These are phyloP conservation scores for Volvariella volvacea DNA, from an alignment of 1,284 basidiomycete genomes.

Conservation along the genomic window DNA sequence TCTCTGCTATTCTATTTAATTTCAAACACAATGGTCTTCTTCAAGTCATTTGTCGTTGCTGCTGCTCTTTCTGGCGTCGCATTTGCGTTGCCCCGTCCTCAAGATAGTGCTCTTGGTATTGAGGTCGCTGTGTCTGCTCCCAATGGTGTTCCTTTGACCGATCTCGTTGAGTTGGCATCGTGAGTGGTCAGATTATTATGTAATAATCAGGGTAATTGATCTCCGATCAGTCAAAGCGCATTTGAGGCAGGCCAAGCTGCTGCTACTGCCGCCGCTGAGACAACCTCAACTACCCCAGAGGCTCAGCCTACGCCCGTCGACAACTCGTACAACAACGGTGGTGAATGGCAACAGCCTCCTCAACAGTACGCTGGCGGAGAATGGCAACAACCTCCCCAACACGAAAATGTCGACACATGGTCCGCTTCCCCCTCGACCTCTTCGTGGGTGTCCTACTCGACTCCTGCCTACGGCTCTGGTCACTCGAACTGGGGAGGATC, in stretches of 20 bases:
- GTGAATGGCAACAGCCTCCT: constrained; percentile 1
- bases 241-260: constrained; percentile 1
- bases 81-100: constrained; percentile 40
- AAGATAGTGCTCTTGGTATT: constrained; percentile 29
- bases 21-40: constrained; percentile 42
- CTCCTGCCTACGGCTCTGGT: constrained; percentile 60
- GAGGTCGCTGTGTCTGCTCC: constrained; percentile 43
- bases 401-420: constrained; percentile 1
- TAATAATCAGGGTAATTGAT: not conserved
- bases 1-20: constrained; percentile 23
- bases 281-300: not conserved
- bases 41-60: constrained; percentile 45
- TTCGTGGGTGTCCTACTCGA: constrained; percentile 27
- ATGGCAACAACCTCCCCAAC: constrained; percentile 4
- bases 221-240: not conserved
- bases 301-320: no score
- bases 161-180: constrained; percentile 18
- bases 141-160: constrained; percentile 32
- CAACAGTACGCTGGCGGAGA: constrained; percentile 1
- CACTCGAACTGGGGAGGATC: constrained; percentile 49
- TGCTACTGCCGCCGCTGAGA: not conserved
- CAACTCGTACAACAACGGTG: not conserved
- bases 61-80: constrained; percentile 45
- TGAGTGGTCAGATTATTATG: constrained; percentile 10
- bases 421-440: constrained; percentile 18